Percentiles rank a stretch among this genome's conserved stretches.
Evolutionary conservation across 108 stramenopile genomes (phyloP).

Genomic region (Skeletonema grethae): DNA sequence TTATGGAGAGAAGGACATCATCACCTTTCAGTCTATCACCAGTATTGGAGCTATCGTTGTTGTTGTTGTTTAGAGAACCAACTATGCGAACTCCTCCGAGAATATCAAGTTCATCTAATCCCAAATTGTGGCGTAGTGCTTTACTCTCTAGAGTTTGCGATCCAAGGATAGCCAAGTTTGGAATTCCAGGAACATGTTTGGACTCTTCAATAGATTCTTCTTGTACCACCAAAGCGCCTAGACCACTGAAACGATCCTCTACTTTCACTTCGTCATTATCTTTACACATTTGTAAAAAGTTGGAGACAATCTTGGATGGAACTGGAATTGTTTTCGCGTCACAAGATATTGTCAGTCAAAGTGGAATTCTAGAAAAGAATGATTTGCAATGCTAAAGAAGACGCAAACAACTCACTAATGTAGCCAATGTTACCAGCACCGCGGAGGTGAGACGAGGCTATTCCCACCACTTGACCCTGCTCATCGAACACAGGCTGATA

Average conservation of each 20-base stretch:
- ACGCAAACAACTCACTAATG: slow-evolving; percentile 26
- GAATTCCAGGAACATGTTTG: slow-evolving; percentile 47
- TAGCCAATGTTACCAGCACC: slow-evolving; percentile 66
- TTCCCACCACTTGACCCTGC: slow-evolving; percentile 59
- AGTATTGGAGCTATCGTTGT: not conserved
- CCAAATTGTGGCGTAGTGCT: slow-evolving; percentile 36
- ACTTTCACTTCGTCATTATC: slow-evolving; percentile 33
- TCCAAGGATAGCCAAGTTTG: slow-evolving; percentile 28
- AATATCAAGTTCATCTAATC: slow-evolving; percentile 36
- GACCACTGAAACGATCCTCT: slow-evolving; percentile 32
- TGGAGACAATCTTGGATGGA: slow-evolving; percentile 53
- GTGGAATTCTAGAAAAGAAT: too few species aligned
- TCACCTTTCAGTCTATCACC: slow-evolving; percentile 26
- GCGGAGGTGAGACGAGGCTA: slow-evolving; percentile 57
- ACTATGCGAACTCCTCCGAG: slow-evolving; percentile 44
- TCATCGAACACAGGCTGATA: slow-evolving; percentile 66
- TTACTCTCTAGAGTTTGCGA: slow-evolving; percentile 51
- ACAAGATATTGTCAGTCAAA: too few species aligned
- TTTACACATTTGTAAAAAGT: slow-evolving; percentile 48
- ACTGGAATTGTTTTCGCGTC: not conserved
- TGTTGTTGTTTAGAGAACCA: slow-evolving; percentile 5
- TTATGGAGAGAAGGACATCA: slow-evolving; percentile 46
- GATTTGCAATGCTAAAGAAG: too few species aligned
- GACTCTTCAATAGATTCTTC: slow-evolving; percentile 2
- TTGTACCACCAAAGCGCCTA: slow-evolving; percentile 28